Evolutionary conservation across 2,329 filamentous ascomycete species (phyloP).

Genomic region (Phyllosticta citribraziliensis): DNA sequence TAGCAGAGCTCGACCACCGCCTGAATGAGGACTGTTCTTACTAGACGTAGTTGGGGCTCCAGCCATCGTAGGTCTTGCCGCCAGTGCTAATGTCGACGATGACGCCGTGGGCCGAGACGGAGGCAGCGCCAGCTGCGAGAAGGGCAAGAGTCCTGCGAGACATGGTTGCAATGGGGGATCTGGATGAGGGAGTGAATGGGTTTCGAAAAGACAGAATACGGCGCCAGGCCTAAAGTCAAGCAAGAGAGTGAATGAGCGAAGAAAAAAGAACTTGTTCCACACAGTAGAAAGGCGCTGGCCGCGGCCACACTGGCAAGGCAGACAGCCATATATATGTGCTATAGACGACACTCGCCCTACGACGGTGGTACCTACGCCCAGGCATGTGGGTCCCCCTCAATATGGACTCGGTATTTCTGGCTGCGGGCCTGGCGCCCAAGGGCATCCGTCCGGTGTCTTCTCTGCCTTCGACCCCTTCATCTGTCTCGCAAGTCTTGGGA

Average conservation of each 20-base stretch:
- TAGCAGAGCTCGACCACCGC: slow-evolving; percentile 1
- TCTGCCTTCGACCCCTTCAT: neutral
- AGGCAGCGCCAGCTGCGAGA: slow-evolving; percentile 4
- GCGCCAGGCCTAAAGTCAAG: slow-evolving; percentile 2
- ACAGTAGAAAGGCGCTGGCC: slow-evolving; percentile 1
- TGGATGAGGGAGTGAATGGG: neutral
- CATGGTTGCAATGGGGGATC: neutral
- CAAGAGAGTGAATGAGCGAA: slow-evolving; percentile 1
- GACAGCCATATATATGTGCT: slow-evolving; percentile 1
- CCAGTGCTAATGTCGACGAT: slow-evolving; percentile 2
- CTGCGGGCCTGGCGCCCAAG: neutral
- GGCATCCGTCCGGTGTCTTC: neutral
- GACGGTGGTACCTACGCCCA: no score
- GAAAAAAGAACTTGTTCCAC: neutral
- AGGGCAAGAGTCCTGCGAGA: slow-evolving; percentile 7
- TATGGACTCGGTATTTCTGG: neutral
- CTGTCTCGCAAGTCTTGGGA: neutral
- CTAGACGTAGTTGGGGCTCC: slow-evolving; percentile 8
- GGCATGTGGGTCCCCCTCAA: neutral
- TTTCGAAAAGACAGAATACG: neutral
- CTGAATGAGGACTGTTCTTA: neutral
- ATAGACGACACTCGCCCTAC: neutral
- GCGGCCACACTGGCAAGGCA: neutral
- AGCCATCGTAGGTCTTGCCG: slow-evolving; percentile 3
- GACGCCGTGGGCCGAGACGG: slow-evolving; percentile 7